Evolutionary conservation across 805 yeast genomes (phyloP).

Genomic region (Monosporozyma solicola): DNA sequence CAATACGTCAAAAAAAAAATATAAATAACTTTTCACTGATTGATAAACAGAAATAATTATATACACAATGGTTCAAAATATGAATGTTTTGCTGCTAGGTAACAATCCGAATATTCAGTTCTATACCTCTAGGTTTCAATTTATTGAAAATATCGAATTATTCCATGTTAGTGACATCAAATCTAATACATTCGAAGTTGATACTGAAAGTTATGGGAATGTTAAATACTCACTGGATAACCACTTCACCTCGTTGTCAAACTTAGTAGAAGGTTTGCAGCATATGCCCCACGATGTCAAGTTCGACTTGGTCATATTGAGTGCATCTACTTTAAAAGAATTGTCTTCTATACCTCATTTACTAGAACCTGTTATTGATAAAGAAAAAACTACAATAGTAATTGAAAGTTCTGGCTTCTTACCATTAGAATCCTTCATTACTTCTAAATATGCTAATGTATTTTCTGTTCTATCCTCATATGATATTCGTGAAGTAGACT

Average conservation of each 20-base stretch:
- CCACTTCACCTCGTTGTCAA: conserved; percentile 19
- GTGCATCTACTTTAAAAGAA: conserved; percentile 41
- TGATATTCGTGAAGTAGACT: conserved; percentile 37
- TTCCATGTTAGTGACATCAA: conserved; percentile 19
- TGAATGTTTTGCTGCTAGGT: conserved; percentile 17
- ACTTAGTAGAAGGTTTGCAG: conserved; percentile 8
- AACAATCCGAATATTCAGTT: conserved; percentile 19
- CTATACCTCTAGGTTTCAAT: conserved; percentile 19
- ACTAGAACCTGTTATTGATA: conserved; percentile 29
- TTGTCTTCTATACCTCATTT: conserved; percentile 33
- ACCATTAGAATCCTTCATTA: conserved; percentile 57
- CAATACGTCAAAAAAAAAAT: background rate
- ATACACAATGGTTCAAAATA: conserved; percentile 2
- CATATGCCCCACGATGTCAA: conserved; percentile 5
- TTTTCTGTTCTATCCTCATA: conserved; percentile 50
- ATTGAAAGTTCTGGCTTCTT: conserved; percentile 63
- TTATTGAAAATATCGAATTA: conserved; percentile 11
- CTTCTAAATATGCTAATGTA: conserved; percentile 26
- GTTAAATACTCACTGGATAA: conserved; percentile 11
- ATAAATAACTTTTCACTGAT: background rate
- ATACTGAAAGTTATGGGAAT: conserved; percentile 13
- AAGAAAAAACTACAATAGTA: conserved; percentile 39
- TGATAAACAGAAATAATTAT: background rate
- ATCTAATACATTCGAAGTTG: conserved; percentile 8
- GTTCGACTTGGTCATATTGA: conserved; percentile 38